Conservation (phyloP, 1,284 basidiomycete species). For the Tilletiaria anomala region DNA sequence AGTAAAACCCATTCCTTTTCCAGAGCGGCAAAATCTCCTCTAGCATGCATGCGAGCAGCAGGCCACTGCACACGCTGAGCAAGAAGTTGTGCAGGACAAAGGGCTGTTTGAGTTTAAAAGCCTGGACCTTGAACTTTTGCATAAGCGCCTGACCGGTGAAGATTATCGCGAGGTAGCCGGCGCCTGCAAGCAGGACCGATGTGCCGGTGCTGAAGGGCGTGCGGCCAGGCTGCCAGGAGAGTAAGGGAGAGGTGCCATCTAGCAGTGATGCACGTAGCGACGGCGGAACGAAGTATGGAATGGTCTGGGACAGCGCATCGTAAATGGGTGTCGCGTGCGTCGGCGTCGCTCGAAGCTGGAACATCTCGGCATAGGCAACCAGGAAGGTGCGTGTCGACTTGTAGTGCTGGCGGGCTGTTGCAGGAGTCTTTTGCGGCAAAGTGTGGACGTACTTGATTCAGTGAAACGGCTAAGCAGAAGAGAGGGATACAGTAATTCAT, state of each 20-base stretch:
- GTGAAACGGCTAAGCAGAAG: no score
- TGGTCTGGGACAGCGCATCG: no score
- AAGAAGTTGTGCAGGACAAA: constrained; percentile 88
- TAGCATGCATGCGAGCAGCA: constrained; percentile 70
- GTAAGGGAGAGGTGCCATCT: constrained; percentile 4
- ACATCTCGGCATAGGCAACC: no score
- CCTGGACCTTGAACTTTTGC: constrained; percentile 46
- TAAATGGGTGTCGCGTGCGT: no score
- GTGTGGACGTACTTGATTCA: no score
- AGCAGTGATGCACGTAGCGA: no score
- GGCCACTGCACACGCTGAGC: constrained; percentile 63
- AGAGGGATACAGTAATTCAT: no score
- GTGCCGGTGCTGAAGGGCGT: constrained; percentile 31
- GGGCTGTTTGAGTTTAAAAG: constrained; percentile 52
- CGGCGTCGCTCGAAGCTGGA: no score
- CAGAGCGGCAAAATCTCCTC: constrained; percentile 47
- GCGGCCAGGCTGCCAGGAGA: constrained; percentile 21
- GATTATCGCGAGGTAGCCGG: constrained; percentile 70
- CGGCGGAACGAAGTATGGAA: no score
- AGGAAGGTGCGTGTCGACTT: no score
- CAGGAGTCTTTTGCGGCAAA: no score
- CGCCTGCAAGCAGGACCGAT: constrained; percentile 45
- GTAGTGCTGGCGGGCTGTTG: no score
- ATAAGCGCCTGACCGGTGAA: constrained; percentile 75
- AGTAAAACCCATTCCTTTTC: constrained; percentile 28